Evolutionary conservation across 163 green algal species (phyloP).

Genomic region (Chloromonas sp.): DNA sequence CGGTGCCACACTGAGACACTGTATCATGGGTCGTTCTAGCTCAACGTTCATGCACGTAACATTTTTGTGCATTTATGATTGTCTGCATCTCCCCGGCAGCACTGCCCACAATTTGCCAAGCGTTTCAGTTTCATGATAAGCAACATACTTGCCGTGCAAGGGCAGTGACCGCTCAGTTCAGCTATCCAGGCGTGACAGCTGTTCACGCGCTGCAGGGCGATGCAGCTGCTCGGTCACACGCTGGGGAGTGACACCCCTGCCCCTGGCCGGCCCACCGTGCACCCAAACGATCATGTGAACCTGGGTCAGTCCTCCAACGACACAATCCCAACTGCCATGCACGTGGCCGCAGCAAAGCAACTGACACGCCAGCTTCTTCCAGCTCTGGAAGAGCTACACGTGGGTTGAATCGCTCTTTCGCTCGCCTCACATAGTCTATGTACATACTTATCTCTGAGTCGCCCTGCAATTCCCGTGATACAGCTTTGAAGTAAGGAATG

Average conservation of each 20-base stretch:
- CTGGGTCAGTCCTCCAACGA: slow-evolving; percentile 89
- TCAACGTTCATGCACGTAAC: no score
- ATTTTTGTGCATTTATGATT: no score
- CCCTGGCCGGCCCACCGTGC: slow-evolving; percentile 8
- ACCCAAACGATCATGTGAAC: slow-evolving; percentile 95
- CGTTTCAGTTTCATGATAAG: no score
- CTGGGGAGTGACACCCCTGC: no score
- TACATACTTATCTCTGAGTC: background rate
- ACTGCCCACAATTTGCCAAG: no score
- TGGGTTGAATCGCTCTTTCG: background rate
- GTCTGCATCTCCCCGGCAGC: no score
- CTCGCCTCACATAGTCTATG: background rate
- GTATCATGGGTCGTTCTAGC: no score
- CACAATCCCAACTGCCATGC: slow-evolving; percentile 92
- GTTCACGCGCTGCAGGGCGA: no score
- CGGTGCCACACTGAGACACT: no score
- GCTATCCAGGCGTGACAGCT: no score
- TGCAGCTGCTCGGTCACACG: background rate
- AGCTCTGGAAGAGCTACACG: slow-evolving; percentile 61
- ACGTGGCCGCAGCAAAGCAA: slow-evolving; percentile 80
- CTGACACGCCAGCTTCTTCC: slow-evolving; percentile 66
- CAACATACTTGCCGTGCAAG: no score
- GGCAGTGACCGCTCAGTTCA: no score
- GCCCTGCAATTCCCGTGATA: background rate
- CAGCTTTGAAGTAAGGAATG: background rate